These are phyloP conservation scores for Neocallimastix lanati DNA, from an alignment of 192 early-diverging fungal species.

Conservation along the genomic window DNA sequence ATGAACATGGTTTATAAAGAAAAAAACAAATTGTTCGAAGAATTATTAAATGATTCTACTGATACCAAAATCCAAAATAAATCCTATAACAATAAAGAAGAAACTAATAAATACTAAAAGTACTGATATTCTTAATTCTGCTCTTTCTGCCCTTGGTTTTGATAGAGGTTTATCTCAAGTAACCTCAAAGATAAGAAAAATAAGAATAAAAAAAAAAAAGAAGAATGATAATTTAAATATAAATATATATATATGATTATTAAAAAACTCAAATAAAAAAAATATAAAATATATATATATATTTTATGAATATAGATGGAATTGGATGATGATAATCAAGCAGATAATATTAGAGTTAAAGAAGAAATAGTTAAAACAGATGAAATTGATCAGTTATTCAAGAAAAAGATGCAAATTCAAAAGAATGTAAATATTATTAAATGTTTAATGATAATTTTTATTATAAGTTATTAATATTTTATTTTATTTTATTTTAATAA, in stretches of 20 bases:
- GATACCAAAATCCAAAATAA: conserved; percentile 8
- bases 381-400: conserved; percentile 28
- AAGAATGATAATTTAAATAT: too few species aligned
- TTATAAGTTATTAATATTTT: too few species aligned
- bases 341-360: conserved; percentile 6
- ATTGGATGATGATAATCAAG: conserved; percentile 10
- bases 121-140: conserved; percentile 15
- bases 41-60: conserved; percentile 35
- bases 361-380: conserved; percentile 2
- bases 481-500: too few species aligned
- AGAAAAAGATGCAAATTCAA: conserved; percentile 13
- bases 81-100: conserved; percentile 4
- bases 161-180: conserved; percentile 18
- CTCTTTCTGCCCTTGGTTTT: conserved; percentile 35
- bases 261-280: too few species aligned
- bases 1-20: conserved; percentile 49
- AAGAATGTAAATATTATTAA: not conserved
- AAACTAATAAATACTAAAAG: conserved; percentile 4
- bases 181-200: conserved; percentile 19
- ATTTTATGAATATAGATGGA: too few species aligned
- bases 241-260: too few species aligned
- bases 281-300: too few species aligned
- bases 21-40: conserved; percentile 64
- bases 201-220: conserved; percentile 27
- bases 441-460: too few species aligned